These are phyloP conservation scores for Spathaspora sp. DNA, from an alignment of 1,139 yeast genomes.

Conservation along the genomic window DNA sequence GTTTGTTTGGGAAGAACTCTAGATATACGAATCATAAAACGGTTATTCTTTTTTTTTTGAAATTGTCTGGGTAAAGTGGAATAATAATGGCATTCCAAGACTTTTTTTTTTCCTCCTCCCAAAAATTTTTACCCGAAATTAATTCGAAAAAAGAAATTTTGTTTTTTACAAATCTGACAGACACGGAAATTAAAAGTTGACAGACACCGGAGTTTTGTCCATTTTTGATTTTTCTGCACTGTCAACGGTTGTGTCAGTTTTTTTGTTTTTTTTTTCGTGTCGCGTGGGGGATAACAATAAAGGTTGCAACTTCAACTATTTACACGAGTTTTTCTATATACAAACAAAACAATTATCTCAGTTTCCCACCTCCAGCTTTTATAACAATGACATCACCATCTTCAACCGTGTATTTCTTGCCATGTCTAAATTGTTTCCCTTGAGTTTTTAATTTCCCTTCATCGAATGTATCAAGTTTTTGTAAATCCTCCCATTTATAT, in stretches of 20 bases:
- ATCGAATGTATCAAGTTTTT: conserved; percentile 34
- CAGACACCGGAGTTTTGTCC: no score
- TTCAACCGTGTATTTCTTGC: conserved; percentile 70
- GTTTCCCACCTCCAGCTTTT: conserved; percentile 49
- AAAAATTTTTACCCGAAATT: neutral
- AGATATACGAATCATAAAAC: neutral
- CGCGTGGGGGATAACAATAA: neutral
- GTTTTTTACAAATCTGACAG: no score
- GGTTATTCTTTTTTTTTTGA: neutral
- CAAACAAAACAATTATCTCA: conserved; percentile 15
- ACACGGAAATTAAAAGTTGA: no score
- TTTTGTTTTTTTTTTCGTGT: neutral
- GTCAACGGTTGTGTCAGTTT: no score
- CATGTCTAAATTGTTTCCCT: conserved; percentile 58
- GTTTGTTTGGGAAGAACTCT: neutral
- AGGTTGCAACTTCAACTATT: neutral
- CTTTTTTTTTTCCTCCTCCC: no score
- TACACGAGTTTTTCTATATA: neutral
- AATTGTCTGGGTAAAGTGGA: neutral
- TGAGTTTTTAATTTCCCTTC: conserved; percentile 44
- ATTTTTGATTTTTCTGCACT: no score
- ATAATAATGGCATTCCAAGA: no score
- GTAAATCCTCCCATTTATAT: conserved; percentile 74
- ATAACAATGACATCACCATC: conserved; percentile 77
- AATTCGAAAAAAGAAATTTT: neutral